Evolutionary conservation across 495 filamentous ascomycete genomes (phyloP), one percentile per base, ranked within the genome.

Genomic region (Penicillium pulvis): DNA sequence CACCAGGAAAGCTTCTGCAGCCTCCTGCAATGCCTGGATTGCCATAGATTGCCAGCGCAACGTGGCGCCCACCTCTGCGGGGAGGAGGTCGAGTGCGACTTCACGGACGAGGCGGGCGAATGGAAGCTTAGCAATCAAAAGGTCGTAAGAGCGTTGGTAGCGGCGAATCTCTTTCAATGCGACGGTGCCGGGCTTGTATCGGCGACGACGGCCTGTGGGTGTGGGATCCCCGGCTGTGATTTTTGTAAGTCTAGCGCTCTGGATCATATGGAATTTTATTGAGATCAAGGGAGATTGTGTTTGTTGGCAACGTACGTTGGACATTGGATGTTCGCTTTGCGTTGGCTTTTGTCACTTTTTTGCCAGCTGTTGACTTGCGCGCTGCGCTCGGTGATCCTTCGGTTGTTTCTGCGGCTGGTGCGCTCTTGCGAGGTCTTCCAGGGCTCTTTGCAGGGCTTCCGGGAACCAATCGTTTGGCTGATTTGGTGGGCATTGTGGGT

Each of bases 21-120:
- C 89, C 77, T 98, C 93, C 64, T 98, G 93, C 7, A 98, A 79
- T 4, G 93, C 93, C 58, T 85, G 81, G 57, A 98, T 90, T 4
- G 93, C 93, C 66, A 93, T 90, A 31, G 89, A 92, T 71, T 98
- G 93, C 92, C 92, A 98, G 16, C 93, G 85, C 62, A 94, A 79
- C 48, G 90, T 84, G 46, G 81, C 77, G 43, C 71, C 78, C 2
- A 71, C 66, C 1, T 79, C 81, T 6, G 75, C 71, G 28, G 77
- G 78, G 41, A 85, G 65, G 5, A 83, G 64, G 10, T 82, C 77
- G 42, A 90, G 64, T 8, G 89, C 89, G 55, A 97, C 91, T 77
- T 98, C 93, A 61, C 92, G 88, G 75, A 96, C 93, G 11, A 97
- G 77, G 56, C 93, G 85, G 19, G 91, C 83, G 69, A 97, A 97